Base-by-base conservation (phyloP, 176 grass and related monocot species). In the Carex kokanica region DNA sequence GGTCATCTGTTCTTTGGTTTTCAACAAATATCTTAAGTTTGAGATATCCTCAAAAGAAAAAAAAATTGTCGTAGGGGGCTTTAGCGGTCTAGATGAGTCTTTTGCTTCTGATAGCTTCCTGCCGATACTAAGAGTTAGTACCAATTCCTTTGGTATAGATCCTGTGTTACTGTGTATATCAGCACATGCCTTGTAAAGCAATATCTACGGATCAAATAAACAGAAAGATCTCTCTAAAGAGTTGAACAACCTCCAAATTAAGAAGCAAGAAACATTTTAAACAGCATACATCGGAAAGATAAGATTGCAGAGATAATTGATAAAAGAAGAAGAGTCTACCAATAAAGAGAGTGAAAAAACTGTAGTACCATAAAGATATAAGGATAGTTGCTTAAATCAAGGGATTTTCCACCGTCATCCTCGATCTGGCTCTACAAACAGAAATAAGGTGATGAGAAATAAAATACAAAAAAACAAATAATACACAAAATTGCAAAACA, bases 361-460 rank as follows among this genome's bases (percentile, higher is more conserved):
- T 72, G 18, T 10, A 31, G 81, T 93, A 98, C 93, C 96, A 98
- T 98, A 90, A 98, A 98, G 85, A 98, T 98, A 64, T 88, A 87
- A 56, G 96, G 88, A 78, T 92, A 93, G 69, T 91, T 98, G 84
- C 96, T 98, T 43, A 98, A 84, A 84, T 98, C 93, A 77, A 98
- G 55, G 29, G 86, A 93, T 63, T 93, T 91, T 43, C 96, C 96
- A 83, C 96, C 93, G 64, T 95, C 96, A 85, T 88, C 75, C 88
- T 95, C 93, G 6, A 98, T 88, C 89, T 98, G 92, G 87, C 86
- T 93, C 96, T 98, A 83, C 18, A 38, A 81, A 52, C 20, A 60
- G 4, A 4, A 80, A 3, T 4, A 40, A 36, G 64, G 73, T 31
- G 34, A 38, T 83, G 25, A 73, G 14, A 84, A 87, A 85, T 80